Evolutionary conservation across 106 monocot species (phyloP).

Genomic region (Acorus gramineus): DNA sequence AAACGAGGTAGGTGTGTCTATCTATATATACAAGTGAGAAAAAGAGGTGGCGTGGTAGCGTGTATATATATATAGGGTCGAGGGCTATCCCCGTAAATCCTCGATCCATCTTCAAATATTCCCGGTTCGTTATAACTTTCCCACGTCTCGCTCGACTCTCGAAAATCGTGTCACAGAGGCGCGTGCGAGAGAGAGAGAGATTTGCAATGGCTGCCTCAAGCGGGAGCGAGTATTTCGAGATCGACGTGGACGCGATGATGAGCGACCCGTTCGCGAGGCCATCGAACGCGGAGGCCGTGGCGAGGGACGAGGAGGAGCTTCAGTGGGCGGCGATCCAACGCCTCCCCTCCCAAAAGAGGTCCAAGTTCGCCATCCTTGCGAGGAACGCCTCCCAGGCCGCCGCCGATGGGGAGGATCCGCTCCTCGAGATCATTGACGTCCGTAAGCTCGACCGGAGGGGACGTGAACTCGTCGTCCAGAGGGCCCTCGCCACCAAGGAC

Average conservation of each 20-base stretch:
- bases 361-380: constrained; percentile 24
- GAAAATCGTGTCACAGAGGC: too few relatives aligned
- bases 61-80: too few relatives aligned
- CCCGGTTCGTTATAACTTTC: too few relatives aligned
- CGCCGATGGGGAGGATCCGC: background rate
- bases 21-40: too few relatives aligned
- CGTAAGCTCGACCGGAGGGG: constrained; percentile 33
- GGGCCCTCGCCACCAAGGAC: constrained; percentile 42
- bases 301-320: constrained; percentile 38
- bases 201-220: constrained; percentile 5
- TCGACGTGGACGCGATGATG: constrained; percentile 11
- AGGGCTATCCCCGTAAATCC: too few relatives aligned
- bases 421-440: constrained; percentile 31
- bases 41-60: too few relatives aligned
- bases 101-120: too few relatives aligned
- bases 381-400: background rate
- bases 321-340: constrained; percentile 46
- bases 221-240: constrained; percentile 29
- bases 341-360: constrained; percentile 26
- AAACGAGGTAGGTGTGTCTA: too few relatives aligned
- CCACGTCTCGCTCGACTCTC: too few relatives aligned
- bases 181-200: too few relatives aligned
- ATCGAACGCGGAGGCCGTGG: constrained; percentile 15
- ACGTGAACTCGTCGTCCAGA: constrained; percentile 19
- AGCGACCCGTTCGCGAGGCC: constrained; percentile 14